These are phyloP conservation scores for Fistulina hepatica DNA, from an alignment of 1,284 basidiomycete genomes.

Conservation along the genomic window DNA sequence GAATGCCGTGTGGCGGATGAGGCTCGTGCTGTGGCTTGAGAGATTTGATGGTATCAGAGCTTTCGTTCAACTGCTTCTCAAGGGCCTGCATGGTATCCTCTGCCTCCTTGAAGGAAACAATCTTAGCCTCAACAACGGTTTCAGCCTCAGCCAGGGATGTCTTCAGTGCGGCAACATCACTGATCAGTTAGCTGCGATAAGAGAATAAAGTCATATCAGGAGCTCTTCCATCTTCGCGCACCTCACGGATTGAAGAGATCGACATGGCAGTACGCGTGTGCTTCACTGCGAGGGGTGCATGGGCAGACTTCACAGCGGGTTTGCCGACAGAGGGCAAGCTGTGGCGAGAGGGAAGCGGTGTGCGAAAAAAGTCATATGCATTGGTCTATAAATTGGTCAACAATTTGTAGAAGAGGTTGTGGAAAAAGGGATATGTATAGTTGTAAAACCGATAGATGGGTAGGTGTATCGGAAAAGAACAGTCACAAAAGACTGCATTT, in stretches of 20 bases:
- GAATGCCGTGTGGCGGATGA: too few relatives aligned
- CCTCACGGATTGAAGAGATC: slow-evolving; percentile 59
- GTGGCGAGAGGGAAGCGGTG: slow-evolving; percentile 28
- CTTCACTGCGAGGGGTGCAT: slow-evolving; percentile 11
- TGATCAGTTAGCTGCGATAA: slow-evolving; percentile 16
- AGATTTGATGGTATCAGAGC: slow-evolving; percentile 27
- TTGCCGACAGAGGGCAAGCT: slow-evolving; percentile 26
- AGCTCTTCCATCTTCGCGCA: slow-evolving; percentile 47
- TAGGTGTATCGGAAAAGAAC: too few relatives aligned
- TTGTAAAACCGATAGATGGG: too few relatives aligned
- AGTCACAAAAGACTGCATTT: too few relatives aligned
- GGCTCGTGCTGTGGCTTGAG: slow-evolving; percentile 39
- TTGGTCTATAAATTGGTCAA: too few relatives aligned
- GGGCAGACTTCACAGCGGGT: slow-evolving; percentile 14
- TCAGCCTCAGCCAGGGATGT: slow-evolving; percentile 40
- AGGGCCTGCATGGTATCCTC: slow-evolving; percentile 32
- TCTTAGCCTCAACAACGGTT: slow-evolving; percentile 29
- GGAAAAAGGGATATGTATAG: too few relatives aligned
- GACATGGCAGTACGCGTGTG: slow-evolving; percentile 40
- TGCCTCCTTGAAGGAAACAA: slow-evolving; percentile 31
- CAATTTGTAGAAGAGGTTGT: too few relatives aligned
- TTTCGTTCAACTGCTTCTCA: slow-evolving; percentile 29
- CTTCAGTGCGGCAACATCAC: slow-evolving; percentile 38
- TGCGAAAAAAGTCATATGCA: too few relatives aligned
- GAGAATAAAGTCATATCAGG: slow-evolving; percentile 16